Evolutionary conservation across 805 yeast genomes (phyloP).

Genomic region (Jamesozyma piceae): DNA sequence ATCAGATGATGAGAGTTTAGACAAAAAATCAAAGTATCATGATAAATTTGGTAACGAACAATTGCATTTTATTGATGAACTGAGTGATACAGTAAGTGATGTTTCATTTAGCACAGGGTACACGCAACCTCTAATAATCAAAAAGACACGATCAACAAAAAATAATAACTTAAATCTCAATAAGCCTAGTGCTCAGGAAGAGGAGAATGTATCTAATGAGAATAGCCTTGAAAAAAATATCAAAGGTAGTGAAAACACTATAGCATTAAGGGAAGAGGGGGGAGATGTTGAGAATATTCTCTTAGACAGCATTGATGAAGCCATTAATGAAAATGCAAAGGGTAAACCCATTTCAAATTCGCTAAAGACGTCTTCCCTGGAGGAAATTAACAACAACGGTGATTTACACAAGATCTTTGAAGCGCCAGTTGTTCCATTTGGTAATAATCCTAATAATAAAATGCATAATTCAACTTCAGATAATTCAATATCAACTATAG

Average conservation of each 20-base stretch:
- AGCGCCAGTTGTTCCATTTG: slow-evolving; percentile 26
- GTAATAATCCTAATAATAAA: slow-evolving; percentile 7
- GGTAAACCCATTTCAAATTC: background rate
- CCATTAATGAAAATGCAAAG: background rate
- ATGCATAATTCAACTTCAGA: slow-evolving; percentile 28
- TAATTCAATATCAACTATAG: slow-evolving; percentile 34
- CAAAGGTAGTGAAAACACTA: background rate
- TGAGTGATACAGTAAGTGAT: slow-evolving; percentile 27
- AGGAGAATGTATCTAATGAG: background rate
- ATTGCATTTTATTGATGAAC: slow-evolving; percentile 20
- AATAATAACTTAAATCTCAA: slow-evolving; percentile 4
- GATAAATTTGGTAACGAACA: slow-evolving; percentile 34
- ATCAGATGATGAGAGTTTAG: slow-evolving; percentile 12
- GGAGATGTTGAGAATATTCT: background rate
- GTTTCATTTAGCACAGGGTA: slow-evolving; percentile 27
- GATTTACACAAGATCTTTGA: slow-evolving; percentile 21
- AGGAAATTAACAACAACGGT: slow-evolving; percentile 5
- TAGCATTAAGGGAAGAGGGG: slow-evolving; percentile 10
- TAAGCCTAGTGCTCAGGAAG: slow-evolving; percentile 3
- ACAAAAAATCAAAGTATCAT: slow-evolving; percentile 17
- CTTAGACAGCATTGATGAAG: background rate
- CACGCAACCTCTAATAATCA: slow-evolving; percentile 22
- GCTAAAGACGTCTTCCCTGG: background rate
- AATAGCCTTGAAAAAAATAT: background rate
- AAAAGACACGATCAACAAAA: slow-evolving; percentile 12